Evolutionary conservation across 306 rosid species (phyloP).

Genomic region (Luffa acutangula): DNA sequence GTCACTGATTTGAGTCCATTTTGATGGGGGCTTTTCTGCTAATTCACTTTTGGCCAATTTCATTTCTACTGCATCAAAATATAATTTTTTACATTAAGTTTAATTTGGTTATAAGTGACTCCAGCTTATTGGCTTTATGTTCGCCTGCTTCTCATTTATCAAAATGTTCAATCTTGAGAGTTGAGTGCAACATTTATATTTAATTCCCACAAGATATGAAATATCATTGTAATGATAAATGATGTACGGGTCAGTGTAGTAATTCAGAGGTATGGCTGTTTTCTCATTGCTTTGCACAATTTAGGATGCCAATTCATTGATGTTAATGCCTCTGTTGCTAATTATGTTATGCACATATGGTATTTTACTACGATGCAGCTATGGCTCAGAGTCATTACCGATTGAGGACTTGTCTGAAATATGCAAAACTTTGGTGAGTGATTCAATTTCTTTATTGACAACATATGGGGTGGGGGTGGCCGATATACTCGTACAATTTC

Average conservation of each 20-base stretch:
- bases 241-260: not conserved
- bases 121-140: not conserved
- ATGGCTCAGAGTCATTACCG: conserved; percentile 70
- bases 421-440: conserved; percentile 70
- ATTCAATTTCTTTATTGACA: not conserved
- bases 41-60: not conserved
- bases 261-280: not conserved
- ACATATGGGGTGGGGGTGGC: too few relatives aligned
- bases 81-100: not conserved
- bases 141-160: not conserved
- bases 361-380: conserved; percentile 41
- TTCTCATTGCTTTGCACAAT: not conserved
- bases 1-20: not conserved
- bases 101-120: not conserved
- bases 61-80: not conserved
- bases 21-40: not conserved
- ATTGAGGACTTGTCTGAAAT: conserved; percentile 72
- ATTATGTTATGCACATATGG: conserved; percentile 12
- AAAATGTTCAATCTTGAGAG: not conserved
- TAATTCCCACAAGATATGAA: not conserved
- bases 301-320: not conserved
- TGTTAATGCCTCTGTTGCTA: not conserved
- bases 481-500: too few relatives aligned
- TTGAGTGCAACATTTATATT: not conserved
- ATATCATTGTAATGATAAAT: not conserved